phyloP scores from a whole-genome alignment of 345 rosid genomes.

The Aquilaria malaccensis region DNA sequence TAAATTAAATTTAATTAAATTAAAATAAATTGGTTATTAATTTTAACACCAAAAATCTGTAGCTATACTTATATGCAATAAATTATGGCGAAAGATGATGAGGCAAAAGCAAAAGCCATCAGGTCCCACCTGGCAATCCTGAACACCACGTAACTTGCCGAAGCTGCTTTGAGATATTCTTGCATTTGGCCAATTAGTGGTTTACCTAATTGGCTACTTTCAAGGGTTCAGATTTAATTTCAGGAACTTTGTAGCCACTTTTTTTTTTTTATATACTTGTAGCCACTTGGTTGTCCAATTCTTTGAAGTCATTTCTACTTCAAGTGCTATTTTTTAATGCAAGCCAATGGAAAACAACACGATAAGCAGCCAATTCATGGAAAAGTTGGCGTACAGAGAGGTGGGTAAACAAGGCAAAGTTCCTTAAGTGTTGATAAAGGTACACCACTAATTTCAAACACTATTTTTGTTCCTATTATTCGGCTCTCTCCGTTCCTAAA shows the following conservation, averaged over 20 bases:
- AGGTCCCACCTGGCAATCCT: constrained; percentile 19
- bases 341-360: constrained; percentile 2
- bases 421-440: too few species aligned
- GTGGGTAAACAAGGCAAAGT: too few species aligned
- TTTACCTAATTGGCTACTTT: constrained; percentile 9
- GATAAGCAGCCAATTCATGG: constrained; percentile 3
- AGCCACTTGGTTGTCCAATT: not conserved
- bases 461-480: too few species aligned
- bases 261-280: too few species aligned
- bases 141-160: not conserved
- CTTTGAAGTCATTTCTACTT: not conserved
- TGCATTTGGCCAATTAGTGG: constrained; percentile 8
- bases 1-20: not conserved
- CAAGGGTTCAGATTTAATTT: constrained; percentile 4
- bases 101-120: constrained; percentile 17
- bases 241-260: not conserved
- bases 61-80: not conserved
- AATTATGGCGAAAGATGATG: constrained; percentile 6
- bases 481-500: too few species aligned
- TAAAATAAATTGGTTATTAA: not conserved
- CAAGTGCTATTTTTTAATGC: not conserved
- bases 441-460: too few species aligned
- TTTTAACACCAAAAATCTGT: not conserved
- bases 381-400: not conserved
- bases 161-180: constrained; percentile 6